Evolutionary conservation across 108 stramenopile genomes (phyloP).

Genomic region (Chaetoceros muelleri): DNA sequence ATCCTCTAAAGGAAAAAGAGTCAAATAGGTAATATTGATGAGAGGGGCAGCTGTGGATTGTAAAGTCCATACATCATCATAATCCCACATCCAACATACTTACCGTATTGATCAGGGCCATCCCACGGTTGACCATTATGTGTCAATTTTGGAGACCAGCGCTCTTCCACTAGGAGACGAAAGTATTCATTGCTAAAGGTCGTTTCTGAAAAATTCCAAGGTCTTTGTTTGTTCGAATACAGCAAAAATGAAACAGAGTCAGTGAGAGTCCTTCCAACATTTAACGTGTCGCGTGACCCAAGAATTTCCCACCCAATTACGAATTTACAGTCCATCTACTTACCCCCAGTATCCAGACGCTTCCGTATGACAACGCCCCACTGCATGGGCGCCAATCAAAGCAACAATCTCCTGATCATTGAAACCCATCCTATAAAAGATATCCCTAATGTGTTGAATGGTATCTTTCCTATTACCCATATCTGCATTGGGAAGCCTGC

Average conservation of each 20-base stretch:
- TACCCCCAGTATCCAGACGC: constrained; percentile 82
- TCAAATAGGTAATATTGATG: too few relatives aligned
- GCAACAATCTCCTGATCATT: constrained; percentile 92
- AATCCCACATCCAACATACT: too few relatives aligned
- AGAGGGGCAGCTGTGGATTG: too few relatives aligned
- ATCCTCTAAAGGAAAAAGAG: constrained; percentile 92
- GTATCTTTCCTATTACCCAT: constrained; percentile 69
- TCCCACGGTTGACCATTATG: constrained; percentile 85
- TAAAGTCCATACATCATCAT: too few relatives aligned
- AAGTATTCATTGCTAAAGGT: constrained; percentile 97
- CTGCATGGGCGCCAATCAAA: constrained; percentile 92
- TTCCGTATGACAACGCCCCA: constrained; percentile 92
- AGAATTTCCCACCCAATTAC: too few relatives aligned
- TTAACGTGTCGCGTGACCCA: too few relatives aligned
- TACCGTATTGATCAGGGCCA: constrained; percentile 48
- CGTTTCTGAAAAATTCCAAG: constrained; percentile 78
- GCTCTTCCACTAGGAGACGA: constrained; percentile 85
- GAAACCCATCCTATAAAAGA: constrained; percentile 94
- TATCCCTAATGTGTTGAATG: constrained; percentile 75
- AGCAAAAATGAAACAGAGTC: background rate
- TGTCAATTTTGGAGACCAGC: constrained; percentile 76
- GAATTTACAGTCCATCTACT: too few relatives aligned
- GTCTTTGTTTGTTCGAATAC: background rate
- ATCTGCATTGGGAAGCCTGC: constrained; percentile 84
- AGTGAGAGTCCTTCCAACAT: too few relatives aligned